Base-by-base conservation (phyloP, 768 basidiomycete genomes). In the Tulasnella sp. region DNA sequence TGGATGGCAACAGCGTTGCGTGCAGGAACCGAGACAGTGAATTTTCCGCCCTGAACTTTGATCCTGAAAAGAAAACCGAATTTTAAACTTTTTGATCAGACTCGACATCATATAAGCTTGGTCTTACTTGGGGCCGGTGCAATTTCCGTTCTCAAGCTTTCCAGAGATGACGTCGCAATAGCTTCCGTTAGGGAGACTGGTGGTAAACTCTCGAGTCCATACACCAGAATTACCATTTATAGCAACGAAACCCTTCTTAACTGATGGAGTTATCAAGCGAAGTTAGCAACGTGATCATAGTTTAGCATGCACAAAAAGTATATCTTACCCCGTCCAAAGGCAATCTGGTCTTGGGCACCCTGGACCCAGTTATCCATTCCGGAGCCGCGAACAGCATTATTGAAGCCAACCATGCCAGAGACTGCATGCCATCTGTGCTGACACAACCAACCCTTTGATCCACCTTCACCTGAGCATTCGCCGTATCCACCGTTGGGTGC, bases 151-250 rank as follows among this genome's bases (percentile, higher is more conserved):
- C 62, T 66, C 31, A 57, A 60, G 8, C 79, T 79, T 43, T 68
- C 45, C 49, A 27, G 7, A 71, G 29, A 80, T 67, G 16, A 81
- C 76, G 60, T 84, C 76, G 63, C 81, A 83, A 57, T 82, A 83
- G 3, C 63, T 61, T 0, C 78, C 80, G 20, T 63, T 70, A 0
- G 79, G 70, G 7, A 83, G 63, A 0, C 74, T 71, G 0, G 80
- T 82, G 15, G 64, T 60, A 60, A 83, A 81, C 0, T 72, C 74
- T 0, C 70, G 47, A 6, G 55, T 73, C 81, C 81, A 83, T 0
- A 64, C 57, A 4, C 67, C 66, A 53, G 79, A 75, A 3, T 63
- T 71, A 54, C 82, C 81, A 60, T 83, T 83, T 58, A 83, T 82
- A 0, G 72, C 79, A 1, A 81, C 74, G 53, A 77, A 80, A 2